phyloP scores from a whole-genome alignment of 2,329 filamentous ascomycete genomes.

The Colletotrichum theobromicola region DNA sequence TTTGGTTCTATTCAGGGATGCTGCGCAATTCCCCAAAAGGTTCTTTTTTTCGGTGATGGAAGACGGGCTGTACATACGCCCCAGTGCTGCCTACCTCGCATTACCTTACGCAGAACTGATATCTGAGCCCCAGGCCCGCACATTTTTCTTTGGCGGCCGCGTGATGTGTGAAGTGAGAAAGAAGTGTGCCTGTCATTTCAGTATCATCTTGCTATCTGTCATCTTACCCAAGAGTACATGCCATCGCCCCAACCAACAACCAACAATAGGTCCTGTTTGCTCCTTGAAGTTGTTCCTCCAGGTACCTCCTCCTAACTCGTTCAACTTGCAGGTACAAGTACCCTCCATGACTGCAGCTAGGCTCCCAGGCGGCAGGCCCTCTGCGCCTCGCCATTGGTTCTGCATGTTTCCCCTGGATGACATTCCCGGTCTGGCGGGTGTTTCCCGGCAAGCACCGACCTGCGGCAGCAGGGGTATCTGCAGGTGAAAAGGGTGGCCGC shows the following conservation, averaged over 20 bases:
- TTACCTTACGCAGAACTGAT: background rate
- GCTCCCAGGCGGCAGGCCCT: background rate
- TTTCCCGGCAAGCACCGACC: conserved; percentile 12
- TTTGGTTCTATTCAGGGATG: background rate
- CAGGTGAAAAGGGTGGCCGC: conserved; percentile 3
- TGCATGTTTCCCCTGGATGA: background rate
- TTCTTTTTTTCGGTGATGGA: background rate
- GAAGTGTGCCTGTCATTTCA: background rate
- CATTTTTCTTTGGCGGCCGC: background rate
- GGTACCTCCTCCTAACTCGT: background rate
- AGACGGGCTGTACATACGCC: background rate
- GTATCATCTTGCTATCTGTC: background rate
- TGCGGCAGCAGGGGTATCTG: conserved; percentile 10
- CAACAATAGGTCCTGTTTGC: background rate
- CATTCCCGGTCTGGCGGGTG: conserved; percentile 4
- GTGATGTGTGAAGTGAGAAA: background rate
- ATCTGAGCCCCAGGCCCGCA: background rate
- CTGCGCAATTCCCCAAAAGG: background rate
- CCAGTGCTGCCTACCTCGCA: background rate
- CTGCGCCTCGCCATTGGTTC: conserved; percentile 8
- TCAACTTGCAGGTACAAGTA: background rate
- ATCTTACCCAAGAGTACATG: background rate
- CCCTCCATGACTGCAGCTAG: background rate
- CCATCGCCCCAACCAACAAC: background rate
- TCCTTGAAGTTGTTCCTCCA: background rate